Evolutionary conservation across 768 basidiomycete genomes (phyloP).

Genomic region (Phanerochaete sordida): DNA sequence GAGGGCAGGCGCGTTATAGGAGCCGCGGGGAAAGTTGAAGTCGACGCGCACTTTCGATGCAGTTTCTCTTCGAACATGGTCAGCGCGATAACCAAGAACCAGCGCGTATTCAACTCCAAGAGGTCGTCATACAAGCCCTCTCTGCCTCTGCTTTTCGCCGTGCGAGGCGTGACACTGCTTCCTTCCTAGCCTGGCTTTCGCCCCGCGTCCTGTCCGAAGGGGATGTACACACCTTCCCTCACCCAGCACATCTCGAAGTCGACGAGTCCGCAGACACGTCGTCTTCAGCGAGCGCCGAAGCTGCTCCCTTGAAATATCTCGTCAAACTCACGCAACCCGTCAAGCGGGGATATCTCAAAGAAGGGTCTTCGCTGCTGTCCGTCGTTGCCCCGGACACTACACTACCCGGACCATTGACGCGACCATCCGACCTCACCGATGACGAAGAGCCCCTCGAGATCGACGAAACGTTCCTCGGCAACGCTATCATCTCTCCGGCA

Average conservation of each 20-base stretch:
- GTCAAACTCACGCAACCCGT: slow-evolving; percentile 2
- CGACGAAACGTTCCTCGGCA: slow-evolving; percentile 9
- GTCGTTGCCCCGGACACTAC: neutral
- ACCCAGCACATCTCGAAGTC: neutral
- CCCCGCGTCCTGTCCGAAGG: neutral
- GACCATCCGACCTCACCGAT: no score
- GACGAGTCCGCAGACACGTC: neutral
- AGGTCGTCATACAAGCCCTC: neutral
- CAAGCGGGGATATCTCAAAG: neutral
- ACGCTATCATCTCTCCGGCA: neutral
- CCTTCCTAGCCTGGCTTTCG: neutral
- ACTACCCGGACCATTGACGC: neutral
- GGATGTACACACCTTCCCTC: neutral
- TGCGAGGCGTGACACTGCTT: neutral
- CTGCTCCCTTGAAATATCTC: neutral
- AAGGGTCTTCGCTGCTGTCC: neutral
- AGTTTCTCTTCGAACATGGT: neutral
- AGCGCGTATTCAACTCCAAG: neutral
- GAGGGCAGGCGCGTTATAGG: no score
- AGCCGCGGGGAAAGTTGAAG: no score
- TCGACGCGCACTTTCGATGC: no score
- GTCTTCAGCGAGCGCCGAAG: neutral
- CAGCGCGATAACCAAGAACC: neutral
- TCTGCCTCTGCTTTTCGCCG: neutral
- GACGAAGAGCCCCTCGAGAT: neutral